phyloP scores from a whole-genome alignment of 2,329 filamentous ascomycete species.

The Nannizzia gypsea region DNA sequence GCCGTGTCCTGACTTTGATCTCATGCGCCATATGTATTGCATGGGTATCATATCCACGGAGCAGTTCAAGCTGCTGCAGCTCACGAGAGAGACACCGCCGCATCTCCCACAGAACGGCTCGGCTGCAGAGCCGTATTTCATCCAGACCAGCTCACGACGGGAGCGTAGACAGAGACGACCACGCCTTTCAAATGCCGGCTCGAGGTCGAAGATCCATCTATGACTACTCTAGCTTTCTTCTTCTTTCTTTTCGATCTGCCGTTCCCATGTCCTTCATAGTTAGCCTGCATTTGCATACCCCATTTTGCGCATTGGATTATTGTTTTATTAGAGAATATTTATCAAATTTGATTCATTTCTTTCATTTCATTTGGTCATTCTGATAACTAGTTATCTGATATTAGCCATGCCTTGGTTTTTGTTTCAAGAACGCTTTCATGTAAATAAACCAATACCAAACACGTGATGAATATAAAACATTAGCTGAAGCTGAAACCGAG shows the following conservation, averaged over 20 bases:
- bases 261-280: neutral
- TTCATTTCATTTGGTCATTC: neutral
- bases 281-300: neutral
- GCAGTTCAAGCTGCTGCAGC: conserved; percentile 34
- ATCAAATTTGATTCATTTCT: neutral
- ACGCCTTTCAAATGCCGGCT: neutral
- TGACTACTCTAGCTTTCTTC: neutral
- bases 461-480: neutral
- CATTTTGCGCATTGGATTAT: neutral
- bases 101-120: neutral
- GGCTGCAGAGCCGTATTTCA: neutral
- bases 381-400: neutral
- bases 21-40: conserved; percentile 36
- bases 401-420: neutral
- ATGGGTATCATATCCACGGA: conserved; percentile 32
- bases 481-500: neutral
- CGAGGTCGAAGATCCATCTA: neutral
- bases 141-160: neutral
- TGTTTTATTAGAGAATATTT: conserved; percentile 1
- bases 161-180: conserved; percentile 2
- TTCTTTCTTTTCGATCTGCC: neutral
- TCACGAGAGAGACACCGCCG: conserved; percentile 17
- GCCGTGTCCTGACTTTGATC: conserved; percentile 32
- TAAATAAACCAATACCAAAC: neutral
- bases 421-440: neutral